These are phyloP conservation scores for Panaeolus papilionaceus DNA, from an alignment of 768 basidiomycete genomes.

Conservation along the genomic window DNA sequence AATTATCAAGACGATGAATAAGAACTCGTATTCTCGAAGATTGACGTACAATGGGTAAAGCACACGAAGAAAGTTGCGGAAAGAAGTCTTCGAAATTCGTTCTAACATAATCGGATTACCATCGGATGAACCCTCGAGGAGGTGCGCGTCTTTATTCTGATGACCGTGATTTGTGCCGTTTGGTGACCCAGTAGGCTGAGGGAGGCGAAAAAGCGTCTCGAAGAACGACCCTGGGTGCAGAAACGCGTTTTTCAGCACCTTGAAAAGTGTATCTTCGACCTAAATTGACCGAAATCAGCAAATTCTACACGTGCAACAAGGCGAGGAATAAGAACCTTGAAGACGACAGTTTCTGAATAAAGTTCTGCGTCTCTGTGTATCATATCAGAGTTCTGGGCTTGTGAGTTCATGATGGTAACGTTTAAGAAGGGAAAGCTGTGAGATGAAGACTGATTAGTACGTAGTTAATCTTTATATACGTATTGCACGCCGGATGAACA, in stretches of 20 bases:
- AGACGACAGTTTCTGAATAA: background rate
- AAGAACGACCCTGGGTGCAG: background rate
- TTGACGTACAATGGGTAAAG: conserved; percentile 1
- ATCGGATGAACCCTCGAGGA: background rate
- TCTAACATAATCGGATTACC: background rate
- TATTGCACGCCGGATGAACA: too few relatives aligned
- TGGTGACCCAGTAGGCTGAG: background rate
- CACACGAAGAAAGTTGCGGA: background rate
- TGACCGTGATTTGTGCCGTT: background rate
- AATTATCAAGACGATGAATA: too few relatives aligned
- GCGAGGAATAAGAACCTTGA: background rate
- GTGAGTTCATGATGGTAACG: too few relatives aligned
- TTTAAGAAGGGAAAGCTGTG: too few relatives aligned
- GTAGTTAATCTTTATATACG: too few relatives aligned
- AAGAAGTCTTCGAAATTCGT: background rate
- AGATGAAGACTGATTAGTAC: too few relatives aligned
- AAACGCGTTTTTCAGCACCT: background rate
- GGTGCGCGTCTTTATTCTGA: background rate
- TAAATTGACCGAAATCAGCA: background rate
- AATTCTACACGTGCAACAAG: background rate
- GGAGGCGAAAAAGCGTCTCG: background rate
- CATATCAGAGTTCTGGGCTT: too few relatives aligned
- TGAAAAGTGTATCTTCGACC: conserved; percentile 15
- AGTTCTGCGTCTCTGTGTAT: background rate
- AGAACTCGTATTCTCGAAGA: too few relatives aligned